Percentiles rank a stretch among this genome's conserved stretches.
Evolutionary conservation across 495 filamentous ascomycete species (phyloP).

Genomic region (Ramalina intermedia): DNA sequence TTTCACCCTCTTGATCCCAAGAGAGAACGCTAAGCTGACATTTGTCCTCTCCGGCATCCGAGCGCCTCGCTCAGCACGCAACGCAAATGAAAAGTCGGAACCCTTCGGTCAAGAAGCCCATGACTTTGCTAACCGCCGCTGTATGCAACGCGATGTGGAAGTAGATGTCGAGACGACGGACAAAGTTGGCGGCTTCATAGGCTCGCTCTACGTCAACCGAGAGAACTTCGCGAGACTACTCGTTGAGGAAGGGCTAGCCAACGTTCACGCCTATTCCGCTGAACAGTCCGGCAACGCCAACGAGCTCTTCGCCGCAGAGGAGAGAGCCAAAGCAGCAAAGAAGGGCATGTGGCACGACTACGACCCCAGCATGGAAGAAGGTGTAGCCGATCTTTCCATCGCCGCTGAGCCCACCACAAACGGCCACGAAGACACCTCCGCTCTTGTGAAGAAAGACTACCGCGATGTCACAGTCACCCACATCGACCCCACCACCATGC

Average conservation of each 20-base stretch:
- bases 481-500: conserved; percentile 55
- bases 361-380: conserved; percentile 65
- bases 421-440: conserved; percentile 26
- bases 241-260: conserved; percentile 84
- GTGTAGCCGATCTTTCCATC: conserved; percentile 31
- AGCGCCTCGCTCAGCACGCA: conserved; percentile 76
- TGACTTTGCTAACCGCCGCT: conserved; percentile 72
- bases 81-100: conserved; percentile 66
- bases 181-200: conserved; percentile 95
- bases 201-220: conserved; percentile 81
- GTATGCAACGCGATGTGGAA: conserved; percentile 91
- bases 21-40: conserved; percentile 87
- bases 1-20: conserved; percentile 83
- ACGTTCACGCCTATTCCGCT: conserved; percentile 85
- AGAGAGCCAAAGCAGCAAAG: conserved; percentile 69
- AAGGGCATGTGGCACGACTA: conserved; percentile 90
- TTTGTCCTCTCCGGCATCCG: conserved; percentile 90
- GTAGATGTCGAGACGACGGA: conserved; percentile 91
- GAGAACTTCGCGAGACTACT: conserved; percentile 93
- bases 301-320: conserved; percentile 77
- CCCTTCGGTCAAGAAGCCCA: conserved; percentile 92
- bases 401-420: conserved; percentile 28
- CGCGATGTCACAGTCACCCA: conserved; percentile 84
- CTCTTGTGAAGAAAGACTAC: conserved; percentile 65
- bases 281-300: conserved; percentile 82